These are phyloP conservation scores for Raffaelea arxii DNA, from an alignment of 2,329 filamentous ascomycete species.

Conservation along the genomic window DNA sequence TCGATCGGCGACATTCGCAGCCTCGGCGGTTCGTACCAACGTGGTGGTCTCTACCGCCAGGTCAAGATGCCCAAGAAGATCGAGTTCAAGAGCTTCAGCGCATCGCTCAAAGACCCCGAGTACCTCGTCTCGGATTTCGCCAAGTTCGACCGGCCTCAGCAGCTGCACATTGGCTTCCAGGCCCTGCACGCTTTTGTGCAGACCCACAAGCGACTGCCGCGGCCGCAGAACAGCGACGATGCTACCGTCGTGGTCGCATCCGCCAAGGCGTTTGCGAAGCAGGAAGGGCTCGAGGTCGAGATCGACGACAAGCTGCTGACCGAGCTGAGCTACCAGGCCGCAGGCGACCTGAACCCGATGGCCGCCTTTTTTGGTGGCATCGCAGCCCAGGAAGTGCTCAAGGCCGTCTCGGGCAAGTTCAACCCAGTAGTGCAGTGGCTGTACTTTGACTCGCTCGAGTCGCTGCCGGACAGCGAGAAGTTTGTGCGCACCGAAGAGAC, in stretches of 20 bases:
- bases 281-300: conserved; percentile 70
- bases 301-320: conserved; percentile 86
- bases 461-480: conserved; percentile 69
- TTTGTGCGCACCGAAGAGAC: conserved; percentile 70
- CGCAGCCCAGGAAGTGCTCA: conserved; percentile 87
- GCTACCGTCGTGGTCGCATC: conserved; percentile 68
- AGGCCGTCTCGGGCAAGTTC: conserved; percentile 97
- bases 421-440: conserved; percentile 91
- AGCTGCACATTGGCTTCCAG: conserved; percentile 87
- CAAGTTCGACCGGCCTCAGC: conserved; percentile 90
- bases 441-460: conserved; percentile 97
- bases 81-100: conserved; percentile 73
- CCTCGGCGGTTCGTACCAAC: conserved; percentile 76
- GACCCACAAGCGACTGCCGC: conserved; percentile 64
- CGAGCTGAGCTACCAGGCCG: conserved; percentile 90
- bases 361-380: conserved; percentile 93
- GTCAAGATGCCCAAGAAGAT: conserved; percentile 97
- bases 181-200: conserved; percentile 81
- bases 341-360: conserved; percentile 83
- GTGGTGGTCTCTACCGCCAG: conserved; percentile 84
- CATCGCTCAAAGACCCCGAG: conserved; percentile 77
- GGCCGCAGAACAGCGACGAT: conserved; percentile 76
- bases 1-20: conserved; percentile 88
- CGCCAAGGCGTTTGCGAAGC: conserved; percentile 62
- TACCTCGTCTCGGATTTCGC: conserved; percentile 90